Conservation (phyloP, 768 basidiomycete genomes). For the Suillus alpinus region DNA sequence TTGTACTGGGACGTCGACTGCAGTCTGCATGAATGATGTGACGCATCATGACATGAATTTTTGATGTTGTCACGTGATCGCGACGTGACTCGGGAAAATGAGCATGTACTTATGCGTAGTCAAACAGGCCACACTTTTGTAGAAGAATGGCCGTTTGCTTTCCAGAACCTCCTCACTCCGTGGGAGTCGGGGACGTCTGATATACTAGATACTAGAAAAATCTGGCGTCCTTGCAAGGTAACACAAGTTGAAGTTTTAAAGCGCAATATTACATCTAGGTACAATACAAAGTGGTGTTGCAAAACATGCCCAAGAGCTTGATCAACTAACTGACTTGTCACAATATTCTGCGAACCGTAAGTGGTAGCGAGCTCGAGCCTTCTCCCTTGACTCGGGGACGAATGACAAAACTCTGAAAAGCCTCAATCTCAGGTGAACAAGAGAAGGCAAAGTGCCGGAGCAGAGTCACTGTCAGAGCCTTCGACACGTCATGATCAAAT, state of each 20-base stretch:
- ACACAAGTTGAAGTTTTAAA: not conserved
- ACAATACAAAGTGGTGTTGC: not conserved
- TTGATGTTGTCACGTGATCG: too few relatives aligned
- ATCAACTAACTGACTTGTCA: slow-evolving; percentile 15
- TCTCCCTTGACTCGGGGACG: slow-evolving; percentile 56
- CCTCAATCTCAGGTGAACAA: slow-evolving; percentile 50
- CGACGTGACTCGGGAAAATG: too few relatives aligned
- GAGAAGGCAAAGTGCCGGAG: slow-evolving; percentile 54
- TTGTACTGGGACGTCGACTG: too few relatives aligned
- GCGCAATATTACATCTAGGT: not conserved
- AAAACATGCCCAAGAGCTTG: not conserved
- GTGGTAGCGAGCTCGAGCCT: slow-evolving; percentile 53
- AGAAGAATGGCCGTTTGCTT: not conserved
- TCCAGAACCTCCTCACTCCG: not conserved
- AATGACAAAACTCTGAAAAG: slow-evolving; percentile 66
- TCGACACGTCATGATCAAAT: not conserved
- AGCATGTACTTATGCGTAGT: too few relatives aligned
- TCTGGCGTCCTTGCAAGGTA: not conserved
- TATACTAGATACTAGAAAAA: not conserved
- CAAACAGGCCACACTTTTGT: too few relatives aligned
- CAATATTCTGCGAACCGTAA: slow-evolving; percentile 37
- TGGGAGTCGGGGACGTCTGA: not conserved
- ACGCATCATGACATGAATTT: too few relatives aligned
- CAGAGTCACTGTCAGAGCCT: slow-evolving; percentile 47
- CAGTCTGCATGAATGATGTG: too few relatives aligned